Conservation (phyloP, 352 stramenopile genomes). For the Phytophthora idaei region DNA sequence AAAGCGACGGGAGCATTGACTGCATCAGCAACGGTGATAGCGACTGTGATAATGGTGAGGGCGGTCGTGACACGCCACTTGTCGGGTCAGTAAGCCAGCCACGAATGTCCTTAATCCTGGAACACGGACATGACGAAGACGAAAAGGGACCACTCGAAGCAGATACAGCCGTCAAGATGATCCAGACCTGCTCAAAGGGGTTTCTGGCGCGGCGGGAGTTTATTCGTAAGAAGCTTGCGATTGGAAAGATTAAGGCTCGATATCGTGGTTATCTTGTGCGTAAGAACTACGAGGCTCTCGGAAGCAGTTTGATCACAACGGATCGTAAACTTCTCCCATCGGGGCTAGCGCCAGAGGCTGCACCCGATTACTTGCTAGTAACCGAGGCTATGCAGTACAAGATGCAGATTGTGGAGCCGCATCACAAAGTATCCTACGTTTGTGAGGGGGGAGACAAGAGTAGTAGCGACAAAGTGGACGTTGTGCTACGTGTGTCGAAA, state of each 20-base stretch:
- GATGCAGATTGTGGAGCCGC: conserved; percentile 42
- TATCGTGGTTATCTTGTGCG: conserved; percentile 50
- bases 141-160: conserved; percentile 6
- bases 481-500: conserved; percentile 39
- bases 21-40: conserved; percentile 12
- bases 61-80: background rate
- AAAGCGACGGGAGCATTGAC: conserved; percentile 9
- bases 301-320: conserved; percentile 9
- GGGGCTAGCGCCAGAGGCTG: conserved; percentile 12
- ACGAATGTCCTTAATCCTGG: conserved; percentile 29
- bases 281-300: conserved; percentile 42
- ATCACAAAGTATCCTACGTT: conserved; percentile 22
- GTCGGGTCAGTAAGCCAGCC: conserved; percentile 8
- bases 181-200: conserved; percentile 39
- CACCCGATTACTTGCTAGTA: conserved; percentile 29
- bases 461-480: conserved; percentile 19
- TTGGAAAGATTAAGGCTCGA: conserved; percentile 48
- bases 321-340: conserved; percentile 21
- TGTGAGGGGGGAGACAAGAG: conserved; percentile 15
- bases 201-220: conserved; percentile 41
- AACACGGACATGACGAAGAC: conserved; percentile 21
- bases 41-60: conserved; percentile 3
- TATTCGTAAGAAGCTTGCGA: conserved; percentile 43
- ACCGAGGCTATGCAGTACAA: conserved; percentile 46
- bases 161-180: conserved; percentile 27